A percentile compares a stretch with the other conserved stretches of the same genome.
These are phyloP conservation scores for Simmondsia chinensis DNA, from an alignment of 148 eudicot genomes.

Conservation along the genomic window DNA sequence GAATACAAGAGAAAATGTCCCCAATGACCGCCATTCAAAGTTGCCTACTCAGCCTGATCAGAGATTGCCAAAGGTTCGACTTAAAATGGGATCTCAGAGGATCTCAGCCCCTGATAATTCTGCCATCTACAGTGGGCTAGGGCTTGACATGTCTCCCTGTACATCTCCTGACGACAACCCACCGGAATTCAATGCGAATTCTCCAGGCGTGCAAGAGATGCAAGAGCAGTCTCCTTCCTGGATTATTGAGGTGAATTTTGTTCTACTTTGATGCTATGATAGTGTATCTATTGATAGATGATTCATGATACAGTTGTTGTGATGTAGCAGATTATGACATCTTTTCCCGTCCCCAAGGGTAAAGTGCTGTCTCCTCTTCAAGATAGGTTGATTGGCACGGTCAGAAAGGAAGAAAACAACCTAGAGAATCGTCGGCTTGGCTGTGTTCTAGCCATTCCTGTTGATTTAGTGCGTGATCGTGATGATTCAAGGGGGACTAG, in stretches of 20 bases:
- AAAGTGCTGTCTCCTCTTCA: conserved; percentile 28
- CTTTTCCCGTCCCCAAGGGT: conserved; percentile 14
- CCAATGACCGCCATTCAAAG: conserved; percentile 2
- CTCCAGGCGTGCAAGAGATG: conserved; percentile 7
- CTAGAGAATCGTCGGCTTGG: conserved; percentile 5
- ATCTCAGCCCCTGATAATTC: conserved; percentile 15
- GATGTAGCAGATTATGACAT: conserved; percentile 30
- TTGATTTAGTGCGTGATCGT: conserved; percentile 1
- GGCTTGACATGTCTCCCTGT: conserved; percentile 39
- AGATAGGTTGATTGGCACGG: conserved; percentile 17
- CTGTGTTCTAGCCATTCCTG: conserved; percentile 1
- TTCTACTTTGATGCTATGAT: background rate
- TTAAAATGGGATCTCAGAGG: conserved; percentile 19
- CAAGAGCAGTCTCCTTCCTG: conserved; percentile 26
- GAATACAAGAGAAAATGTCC: conserved; percentile 10
- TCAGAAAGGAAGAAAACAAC: conserved; percentile 8
- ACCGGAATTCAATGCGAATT: conserved; percentile 8
- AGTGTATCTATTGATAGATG: background rate
- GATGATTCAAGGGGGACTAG: conserved; percentile 9
- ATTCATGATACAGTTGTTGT: conserved; percentile 6
- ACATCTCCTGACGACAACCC: conserved; percentile 28
- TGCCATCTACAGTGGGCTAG: conserved; percentile 39
- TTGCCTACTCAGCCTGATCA: conserved; percentile 1
- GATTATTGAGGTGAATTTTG: conserved; percentile 28
- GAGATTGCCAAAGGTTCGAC: conserved; percentile 18